phyloP scores from a whole-genome alignment of 108 stramenopile genomes.

The Pseudonitzschia multistriata region DNA sequence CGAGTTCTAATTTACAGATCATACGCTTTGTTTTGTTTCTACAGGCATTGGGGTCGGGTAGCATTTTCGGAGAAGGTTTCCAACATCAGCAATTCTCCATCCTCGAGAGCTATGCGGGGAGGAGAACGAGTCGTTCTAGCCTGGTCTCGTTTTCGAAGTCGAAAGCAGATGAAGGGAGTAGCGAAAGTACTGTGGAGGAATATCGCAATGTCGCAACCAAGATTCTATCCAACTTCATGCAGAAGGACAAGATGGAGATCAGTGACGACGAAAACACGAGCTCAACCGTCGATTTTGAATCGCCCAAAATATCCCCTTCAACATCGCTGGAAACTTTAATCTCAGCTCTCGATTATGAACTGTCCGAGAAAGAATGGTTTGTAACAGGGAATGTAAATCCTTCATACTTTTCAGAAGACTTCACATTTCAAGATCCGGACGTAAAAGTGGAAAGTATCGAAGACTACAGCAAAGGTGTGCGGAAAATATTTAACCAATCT shows the following conservation, averaged over 20 bases:
- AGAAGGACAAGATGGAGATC: slow-evolving; percentile 24
- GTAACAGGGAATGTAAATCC: slow-evolving; percentile 84
- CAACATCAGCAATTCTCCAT: neutral
- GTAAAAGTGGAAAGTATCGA: slow-evolving; percentile 73
- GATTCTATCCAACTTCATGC: slow-evolving; percentile 69
- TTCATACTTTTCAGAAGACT: slow-evolving; percentile 63
- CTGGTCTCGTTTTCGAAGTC: neutral
- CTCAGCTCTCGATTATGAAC: slow-evolving; percentile 50
- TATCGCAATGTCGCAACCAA: slow-evolving; percentile 58
- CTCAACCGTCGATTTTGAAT: slow-evolving; percentile 42
- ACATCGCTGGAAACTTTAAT: slow-evolving; percentile 49
- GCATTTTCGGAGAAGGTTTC: slow-evolving; percentile 5
- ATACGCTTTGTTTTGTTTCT: neutral
- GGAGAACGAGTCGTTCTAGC: neutral
- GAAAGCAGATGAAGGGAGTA: neutral
- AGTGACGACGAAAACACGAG: slow-evolving; percentile 2
- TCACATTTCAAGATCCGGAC: slow-evolving; percentile 87
- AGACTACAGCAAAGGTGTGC: slow-evolving; percentile 75
- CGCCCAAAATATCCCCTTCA: slow-evolving; percentile 38
- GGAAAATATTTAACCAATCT: slow-evolving; percentile 65
- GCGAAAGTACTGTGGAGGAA: slow-evolving; percentile 37
- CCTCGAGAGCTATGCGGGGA: neutral
- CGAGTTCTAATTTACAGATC: neutral
- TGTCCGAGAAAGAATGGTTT: slow-evolving; percentile 83
- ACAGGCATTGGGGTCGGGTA: neutral